A percentile compares a stretch with the other conserved stretches of the same genome.
Evolutionary conservation across 1,284 basidiomycete species (phyloP).

Genomic region (Malassezia nana): DNA sequence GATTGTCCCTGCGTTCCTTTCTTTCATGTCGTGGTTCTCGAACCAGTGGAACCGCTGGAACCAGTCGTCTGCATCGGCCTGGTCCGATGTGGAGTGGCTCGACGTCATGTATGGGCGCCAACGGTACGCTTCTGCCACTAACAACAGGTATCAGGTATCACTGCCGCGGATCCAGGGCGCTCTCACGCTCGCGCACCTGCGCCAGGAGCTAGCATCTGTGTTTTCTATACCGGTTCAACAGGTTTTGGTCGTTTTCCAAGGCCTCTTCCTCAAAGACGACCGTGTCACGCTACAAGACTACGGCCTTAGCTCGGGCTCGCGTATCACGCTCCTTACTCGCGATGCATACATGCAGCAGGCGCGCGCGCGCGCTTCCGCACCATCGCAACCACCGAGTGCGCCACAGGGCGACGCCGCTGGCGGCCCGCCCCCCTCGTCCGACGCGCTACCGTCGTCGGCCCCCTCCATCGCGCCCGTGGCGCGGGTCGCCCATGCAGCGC

Average conservation of each 20-base stretch:
- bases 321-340: slow-evolving; percentile 30
- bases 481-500: background rate
- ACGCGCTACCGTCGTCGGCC: background rate
- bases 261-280: slow-evolving; percentile 40
- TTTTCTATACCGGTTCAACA: slow-evolving; percentile 33
- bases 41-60: slow-evolving; percentile 40
- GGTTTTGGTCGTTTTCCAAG: slow-evolving; percentile 33
- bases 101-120: slow-evolving; percentile 39
- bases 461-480: background rate
- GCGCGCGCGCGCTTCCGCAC: background rate
- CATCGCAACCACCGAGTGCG: background rate
- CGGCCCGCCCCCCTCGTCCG: background rate
- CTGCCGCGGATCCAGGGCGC: slow-evolving; percentile 22
- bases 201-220: slow-evolving; percentile 30
- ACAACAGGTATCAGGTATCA: slow-evolving; percentile 25
- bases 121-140: slow-evolving; percentile 19
- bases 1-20: background rate
- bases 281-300: slow-evolving; percentile 29
- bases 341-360: slow-evolving; percentile 16
- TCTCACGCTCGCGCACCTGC: slow-evolving; percentile 32
- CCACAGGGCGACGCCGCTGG: background rate
- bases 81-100: slow-evolving; percentile 17
- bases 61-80: background rate
- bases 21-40: slow-evolving; percentile 45
- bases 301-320: slow-evolving; percentile 31